Evolutionary conservation across 805 yeast genomes (phyloP), one percentile per base, ranked within the genome.

Genomic region (Novakomyces olei): DNA sequence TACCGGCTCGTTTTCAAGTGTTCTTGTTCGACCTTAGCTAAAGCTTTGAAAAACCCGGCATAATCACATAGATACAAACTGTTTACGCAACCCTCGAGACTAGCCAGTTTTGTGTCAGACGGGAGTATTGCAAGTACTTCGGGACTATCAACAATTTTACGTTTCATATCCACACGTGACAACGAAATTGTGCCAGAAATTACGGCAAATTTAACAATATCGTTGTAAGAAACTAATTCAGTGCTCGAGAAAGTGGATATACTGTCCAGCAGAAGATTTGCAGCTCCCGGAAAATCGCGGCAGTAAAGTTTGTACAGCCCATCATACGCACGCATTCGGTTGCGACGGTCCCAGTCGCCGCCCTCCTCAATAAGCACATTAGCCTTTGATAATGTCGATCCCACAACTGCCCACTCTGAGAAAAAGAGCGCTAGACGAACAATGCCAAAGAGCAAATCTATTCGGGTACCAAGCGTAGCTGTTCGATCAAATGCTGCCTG

Each of bases 281-380:
- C 69, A 2, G 96, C 93, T 43, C 78, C 91, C 26, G 59, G 60
- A 47, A 88, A 88, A 44, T 79, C 71, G 47, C 98, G 70, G 19
- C 83, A 72, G 5, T 93, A 74, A 65, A 88, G 57, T 24, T 67
- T 58, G 50, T 79, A 78, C 31, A 88, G 63, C 15, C 98, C 98
- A 37, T 67, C 56, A 54, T 88, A 88, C 4, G 95, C 78, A 59
- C 88, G 88, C 61, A 68, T 80, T 43, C 94, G 61, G 57, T 88
- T 88, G 47, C 93, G 72, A 54, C 98, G 77, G 57, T 88, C 98
- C 98, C 98, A 88, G 53, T 88, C 98, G 39, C 98, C 98, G 35
- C 96, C 98, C 47, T 80, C 77, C 46, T 85, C 96, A 46, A 88
- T 80, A 50, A 79, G 63, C 16, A 39, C 37, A 15, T n/a, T 14